phyloP scores from a whole-genome alignment of 73 alveolate genomes.

The Paramecium bursaria region DNA sequence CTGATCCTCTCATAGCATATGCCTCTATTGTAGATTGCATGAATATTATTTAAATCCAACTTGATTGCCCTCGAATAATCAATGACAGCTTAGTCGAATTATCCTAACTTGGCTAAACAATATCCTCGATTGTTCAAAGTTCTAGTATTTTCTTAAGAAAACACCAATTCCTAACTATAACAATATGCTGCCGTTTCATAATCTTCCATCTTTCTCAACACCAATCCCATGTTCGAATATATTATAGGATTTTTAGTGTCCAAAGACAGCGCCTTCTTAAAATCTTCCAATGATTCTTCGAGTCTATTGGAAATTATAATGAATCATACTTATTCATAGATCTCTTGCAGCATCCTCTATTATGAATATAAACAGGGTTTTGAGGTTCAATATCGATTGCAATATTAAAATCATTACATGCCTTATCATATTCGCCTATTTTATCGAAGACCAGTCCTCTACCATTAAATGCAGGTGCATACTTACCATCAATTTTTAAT shows the following conservation, averaged over 20 bases:
- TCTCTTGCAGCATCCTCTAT: constrained; percentile 97
- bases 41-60: constrained; percentile 85
- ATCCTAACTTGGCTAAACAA: constrained; percentile 93
- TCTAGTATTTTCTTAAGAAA: constrained; percentile 79
- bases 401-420: constrained; percentile 91
- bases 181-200: constrained; percentile 92
- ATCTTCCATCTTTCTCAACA: constrained; percentile 95
- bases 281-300: constrained; percentile 91
- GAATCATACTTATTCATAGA: constrained; percentile 88
- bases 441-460: constrained; percentile 96
- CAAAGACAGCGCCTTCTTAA: constrained; percentile 89
- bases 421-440: constrained; percentile 93
- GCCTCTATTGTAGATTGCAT: constrained; percentile 97
- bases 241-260: constrained; percentile 93
- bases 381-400: constrained; percentile 89
- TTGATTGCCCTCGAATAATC: constrained; percentile 89
- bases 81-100: constrained; percentile 89
- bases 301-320: no score
- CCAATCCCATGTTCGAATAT: constrained; percentile 95
- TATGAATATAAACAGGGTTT: constrained; percentile 98
- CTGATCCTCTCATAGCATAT: constrained; percentile 94
- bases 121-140: constrained; percentile 95
- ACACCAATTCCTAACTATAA: constrained; percentile 87
- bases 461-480: constrained; percentile 97
- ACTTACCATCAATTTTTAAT: constrained; percentile 85